Conservation (phyloP, 164 flowering plant genomes). For the Annona cherimola region DNA sequence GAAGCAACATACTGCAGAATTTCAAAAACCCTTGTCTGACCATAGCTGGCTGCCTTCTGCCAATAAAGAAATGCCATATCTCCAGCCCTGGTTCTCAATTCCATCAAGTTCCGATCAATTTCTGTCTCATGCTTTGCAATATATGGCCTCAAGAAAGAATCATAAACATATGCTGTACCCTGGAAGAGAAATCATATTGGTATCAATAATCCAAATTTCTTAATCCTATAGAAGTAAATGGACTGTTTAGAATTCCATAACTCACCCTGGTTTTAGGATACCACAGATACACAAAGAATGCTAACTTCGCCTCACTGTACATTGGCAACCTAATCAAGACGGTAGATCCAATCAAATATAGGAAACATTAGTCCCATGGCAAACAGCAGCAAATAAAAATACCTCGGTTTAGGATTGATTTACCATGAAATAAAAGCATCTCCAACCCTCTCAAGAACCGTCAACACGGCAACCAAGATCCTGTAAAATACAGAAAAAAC, state of each 20-base stretch:
- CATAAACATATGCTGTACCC: slow-evolving; percentile 94
- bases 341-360: neutral
- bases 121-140: slow-evolving; percentile 86
- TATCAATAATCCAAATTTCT: neutral
- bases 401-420: slow-evolving; percentile 3
- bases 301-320: slow-evolving; percentile 96
- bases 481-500: slow-evolving; percentile 33
- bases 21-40: slow-evolving; percentile 78
- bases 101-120: slow-evolving; percentile 82
- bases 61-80: slow-evolving; percentile 67
- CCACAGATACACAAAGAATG: slow-evolving; percentile 86
- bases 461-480: slow-evolving; percentile 86
- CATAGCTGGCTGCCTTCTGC: slow-evolving; percentile 77
- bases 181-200: slow-evolving; percentile 21
- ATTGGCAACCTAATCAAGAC: slow-evolving; percentile 76
- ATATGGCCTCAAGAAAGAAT: slow-evolving; percentile 85
- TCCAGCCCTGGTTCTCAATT: slow-evolving; percentile 77
- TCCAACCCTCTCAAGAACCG: slow-evolving; percentile 80
- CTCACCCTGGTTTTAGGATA: slow-evolving; percentile 81
- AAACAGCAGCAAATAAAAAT: neutral
- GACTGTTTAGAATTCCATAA: neutral
- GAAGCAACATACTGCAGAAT: slow-evolving; percentile 82
- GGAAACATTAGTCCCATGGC: neutral
- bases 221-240: neutral
- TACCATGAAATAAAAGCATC: slow-evolving; percentile 93